Evolutionary conservation across 805 yeast species (phyloP).

Genomic region (Teunomyces funiuensis): DNA sequence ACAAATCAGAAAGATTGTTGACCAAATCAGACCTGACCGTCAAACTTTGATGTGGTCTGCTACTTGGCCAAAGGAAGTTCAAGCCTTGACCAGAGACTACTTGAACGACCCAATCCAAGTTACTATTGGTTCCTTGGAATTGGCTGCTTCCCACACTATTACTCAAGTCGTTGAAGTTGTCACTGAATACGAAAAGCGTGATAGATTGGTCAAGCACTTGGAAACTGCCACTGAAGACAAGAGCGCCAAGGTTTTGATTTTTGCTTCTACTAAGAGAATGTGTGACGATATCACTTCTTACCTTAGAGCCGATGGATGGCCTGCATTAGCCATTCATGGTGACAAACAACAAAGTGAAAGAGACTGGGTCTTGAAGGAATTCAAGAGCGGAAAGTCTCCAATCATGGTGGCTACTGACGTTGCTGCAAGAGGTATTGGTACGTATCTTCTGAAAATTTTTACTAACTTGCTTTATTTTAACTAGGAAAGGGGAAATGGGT

Average conservation of each 20-base stretch:
- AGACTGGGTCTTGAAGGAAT: conserved; percentile 96
- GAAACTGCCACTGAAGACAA: conserved; percentile 72
- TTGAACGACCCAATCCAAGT: conserved; percentile 93
- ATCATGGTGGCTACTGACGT: conserved; percentile 99
- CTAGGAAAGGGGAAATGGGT: conserved; percentile 3
- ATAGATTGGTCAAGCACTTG: conserved; percentile 78
- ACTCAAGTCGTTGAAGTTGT: conserved; percentile 91
- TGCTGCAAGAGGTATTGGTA: conserved; percentile 99
- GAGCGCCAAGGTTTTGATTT: conserved; percentile 78
- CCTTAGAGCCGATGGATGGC: conserved; percentile 97
- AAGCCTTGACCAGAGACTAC: conserved; percentile 88
- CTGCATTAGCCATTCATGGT: conserved; percentile 98
- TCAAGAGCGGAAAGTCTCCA: conserved; percentile 89
- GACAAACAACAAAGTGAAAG: conserved; percentile 97
- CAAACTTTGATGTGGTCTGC: conserved; percentile 99
- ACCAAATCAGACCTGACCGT: conserved; percentile 98
- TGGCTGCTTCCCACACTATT: conserved; percentile 95
- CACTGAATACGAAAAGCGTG: conserved; percentile 91
- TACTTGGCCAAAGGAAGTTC: conserved; percentile 99
- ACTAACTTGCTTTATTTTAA: conserved; percentile 18
- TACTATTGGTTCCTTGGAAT: conserved; percentile 91
- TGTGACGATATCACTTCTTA: conserved; percentile 93
- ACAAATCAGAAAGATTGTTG: conserved; percentile 96
- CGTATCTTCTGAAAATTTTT: conserved; percentile 43
- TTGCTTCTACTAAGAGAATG: conserved; percentile 95